Evolutionary conservation across 768 basidiomycete genomes (phyloP).

Genomic region (Agaricus subrufescens): DNA sequence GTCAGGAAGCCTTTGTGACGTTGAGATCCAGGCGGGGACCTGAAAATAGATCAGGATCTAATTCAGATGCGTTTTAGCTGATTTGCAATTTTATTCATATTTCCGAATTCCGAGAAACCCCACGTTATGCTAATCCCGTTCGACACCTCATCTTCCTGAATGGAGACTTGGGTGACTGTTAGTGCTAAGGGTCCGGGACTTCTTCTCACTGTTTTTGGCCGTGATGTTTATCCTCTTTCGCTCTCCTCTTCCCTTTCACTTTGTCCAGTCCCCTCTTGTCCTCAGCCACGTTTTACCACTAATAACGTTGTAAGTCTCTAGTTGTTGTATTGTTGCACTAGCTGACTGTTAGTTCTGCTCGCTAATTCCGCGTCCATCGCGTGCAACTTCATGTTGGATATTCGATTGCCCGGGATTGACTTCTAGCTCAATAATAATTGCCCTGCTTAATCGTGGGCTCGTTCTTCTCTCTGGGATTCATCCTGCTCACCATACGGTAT

Average conservation of each 20-base stretch:
- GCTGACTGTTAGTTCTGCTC: background rate
- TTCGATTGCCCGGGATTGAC: background rate
- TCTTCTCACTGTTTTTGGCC: conserved; percentile 6
- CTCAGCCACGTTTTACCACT: conserved; percentile 12
- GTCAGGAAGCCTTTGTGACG: conserved; percentile 1
- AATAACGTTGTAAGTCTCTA: conserved; percentile 7
- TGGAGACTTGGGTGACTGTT: conserved; percentile 12
- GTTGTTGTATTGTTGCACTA: background rate
- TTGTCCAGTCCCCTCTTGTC: conserved; percentile 17
- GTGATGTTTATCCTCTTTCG: conserved; percentile 8
- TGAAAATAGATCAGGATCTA: conserved; percentile 20
- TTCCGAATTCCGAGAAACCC: conserved; percentile 19
- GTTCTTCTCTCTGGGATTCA: conserved; percentile 12
- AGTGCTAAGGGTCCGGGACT: conserved; percentile 16
- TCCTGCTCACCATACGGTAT: conserved; percentile 19
- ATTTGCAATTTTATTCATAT: conserved; percentile 28
- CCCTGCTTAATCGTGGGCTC: conserved; percentile 2
- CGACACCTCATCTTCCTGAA: conserved; percentile 12
- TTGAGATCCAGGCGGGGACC: conserved; percentile 27
- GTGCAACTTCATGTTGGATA: background rate
- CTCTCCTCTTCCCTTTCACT: conserved; percentile 25
- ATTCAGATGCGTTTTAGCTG: conserved; percentile 21
- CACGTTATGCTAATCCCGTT: conserved; percentile 23
- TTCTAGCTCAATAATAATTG: background rate
- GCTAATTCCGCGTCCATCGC: background rate